Evolutionary conservation across 306 rosid species (phyloP), one percentile per base, ranked within the genome.

Genomic region (Prunus davidiana): DNA sequence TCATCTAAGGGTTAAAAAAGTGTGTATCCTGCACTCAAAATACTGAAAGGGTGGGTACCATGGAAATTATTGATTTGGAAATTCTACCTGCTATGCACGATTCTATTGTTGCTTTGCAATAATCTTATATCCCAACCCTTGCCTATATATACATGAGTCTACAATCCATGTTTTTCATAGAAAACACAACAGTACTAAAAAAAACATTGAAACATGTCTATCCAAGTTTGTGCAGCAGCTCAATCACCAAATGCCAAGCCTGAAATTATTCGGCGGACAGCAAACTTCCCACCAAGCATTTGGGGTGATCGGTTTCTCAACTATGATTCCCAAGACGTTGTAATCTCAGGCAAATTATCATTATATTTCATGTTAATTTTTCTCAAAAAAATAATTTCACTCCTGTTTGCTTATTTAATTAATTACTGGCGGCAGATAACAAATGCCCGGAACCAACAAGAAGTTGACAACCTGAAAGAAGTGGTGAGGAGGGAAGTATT

Each of bases 221-320:
- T 34, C 61, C 64, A 51, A 20, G 63, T 11, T 27, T 18, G 49
- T 22, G 32, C 30, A 55, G 27, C n/a, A 71, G 16, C 12, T 22
- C 38, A 10, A 38, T 24, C 22, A 25, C 34, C 55, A 52, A 78
- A 63, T 12, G 47, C 32, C 11, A 12, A 16, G 38, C 32, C 58
- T 25, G 43, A 12, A 32, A 38, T 52, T 18, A 38, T 16, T 80
- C 70, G 79, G 8, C 68, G 66, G 14, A 43, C 72, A 1, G 84
- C 80, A 12, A 54, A 75, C 28, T 80, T 3, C 2, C 80, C 43
- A 8, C 80, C 84, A 1, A 80, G 77, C 66, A 63, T 80, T 62
- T 80, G 84, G 84, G 84, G 77, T 7, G 77, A 80, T 18, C 68
- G 5, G 49, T 80, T 80, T 34, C 28, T 69, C 20, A 16, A 5